phyloP scores from a whole-genome alignment of 2,329 filamentous ascomycete genomes.

The Colletotrichum tofieldiae region DNA sequence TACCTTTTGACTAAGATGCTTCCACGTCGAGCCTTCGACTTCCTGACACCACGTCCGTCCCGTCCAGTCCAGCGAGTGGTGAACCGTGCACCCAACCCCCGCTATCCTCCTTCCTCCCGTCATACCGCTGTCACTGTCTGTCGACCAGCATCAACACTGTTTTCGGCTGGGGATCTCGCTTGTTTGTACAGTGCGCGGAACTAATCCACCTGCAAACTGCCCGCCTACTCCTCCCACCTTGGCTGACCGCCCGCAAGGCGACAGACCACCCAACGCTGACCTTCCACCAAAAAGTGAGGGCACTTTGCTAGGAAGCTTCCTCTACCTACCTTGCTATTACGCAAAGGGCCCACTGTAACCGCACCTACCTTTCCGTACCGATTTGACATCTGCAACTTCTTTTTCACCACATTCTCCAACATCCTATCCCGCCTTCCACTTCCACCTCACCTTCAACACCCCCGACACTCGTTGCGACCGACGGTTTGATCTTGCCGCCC shows the following conservation, averaged over 20 bases:
- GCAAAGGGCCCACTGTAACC: slow-evolving; percentile 44
- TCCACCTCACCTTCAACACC: slow-evolving; percentile 24
- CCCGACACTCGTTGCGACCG: slow-evolving; percentile 37
- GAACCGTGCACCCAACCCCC: slow-evolving; percentile 36
- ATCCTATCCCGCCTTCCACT: slow-evolving; percentile 28
- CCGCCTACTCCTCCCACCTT: slow-evolving; percentile 13
- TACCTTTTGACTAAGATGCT: slow-evolving; percentile 5
- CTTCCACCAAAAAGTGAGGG: slow-evolving; percentile 16
- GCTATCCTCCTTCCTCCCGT: slow-evolving; percentile 33
- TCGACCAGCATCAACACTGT: neutral
- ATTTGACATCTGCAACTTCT: slow-evolving; percentile 44
- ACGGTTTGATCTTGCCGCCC: slow-evolving; percentile 18
- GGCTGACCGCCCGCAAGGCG: slow-evolving; percentile 22
- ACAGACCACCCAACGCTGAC: slow-evolving; percentile 7
- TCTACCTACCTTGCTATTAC: slow-evolving; percentile 42
- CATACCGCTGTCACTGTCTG: slow-evolving; percentile 28
- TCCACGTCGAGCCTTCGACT: slow-evolving; percentile 11
- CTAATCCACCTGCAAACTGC: neutral
- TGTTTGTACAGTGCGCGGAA: neutral
- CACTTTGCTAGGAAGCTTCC: slow-evolving; percentile 29
- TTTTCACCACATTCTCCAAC: slow-evolving; percentile 42
- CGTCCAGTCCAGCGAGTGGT: slow-evolving; percentile 10
- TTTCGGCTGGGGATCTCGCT: fast-evolving
- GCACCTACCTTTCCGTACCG: slow-evolving; percentile 42
- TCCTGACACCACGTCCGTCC: slow-evolving; percentile 16